Percentiles rank a stretch among this genome's conserved stretches.
phyloP scores from a whole-genome alignment of 306 rosid species.

The Malus sieversii region DNA sequence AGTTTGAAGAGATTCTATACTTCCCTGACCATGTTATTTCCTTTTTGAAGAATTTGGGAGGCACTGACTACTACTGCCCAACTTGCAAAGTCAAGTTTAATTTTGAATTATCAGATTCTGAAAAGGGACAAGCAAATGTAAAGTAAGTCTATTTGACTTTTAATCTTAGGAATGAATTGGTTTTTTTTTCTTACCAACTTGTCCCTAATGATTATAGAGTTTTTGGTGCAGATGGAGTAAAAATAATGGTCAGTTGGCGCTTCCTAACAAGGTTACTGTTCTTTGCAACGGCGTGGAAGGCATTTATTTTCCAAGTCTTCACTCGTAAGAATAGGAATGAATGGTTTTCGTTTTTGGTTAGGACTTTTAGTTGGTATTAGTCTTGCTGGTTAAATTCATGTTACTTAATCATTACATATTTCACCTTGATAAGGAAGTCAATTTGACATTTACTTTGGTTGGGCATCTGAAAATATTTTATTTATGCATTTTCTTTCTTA shows the following conservation, averaged over 20 bases:
- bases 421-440: background rate
- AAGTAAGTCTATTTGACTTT: conserved; percentile 46
- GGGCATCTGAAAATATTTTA: background rate
- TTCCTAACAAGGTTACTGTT: conserved; percentile 80
- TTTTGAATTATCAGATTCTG: conserved; percentile 93
- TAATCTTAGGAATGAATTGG: background rate
- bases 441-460: background rate
- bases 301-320: conserved; percentile 94
- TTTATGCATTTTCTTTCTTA: conserved; percentile 10
- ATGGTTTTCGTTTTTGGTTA: background rate
- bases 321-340: conserved; percentile 54
- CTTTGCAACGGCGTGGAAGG: conserved; percentile 94
- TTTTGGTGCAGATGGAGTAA: conserved; percentile 47
- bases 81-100: conserved; percentile 94
- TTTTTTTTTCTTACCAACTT: background rate
- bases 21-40: conserved; percentile 27
- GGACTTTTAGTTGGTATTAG: background rate
- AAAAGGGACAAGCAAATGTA: conserved; percentile 60
- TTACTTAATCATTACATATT: background rate
- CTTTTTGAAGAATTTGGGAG: conserved; percentile 65
- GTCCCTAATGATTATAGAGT: conserved; percentile 22
- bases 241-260: conserved; percentile 46
- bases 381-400: background rate
- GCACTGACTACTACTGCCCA: conserved; percentile 95
- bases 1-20: conserved; percentile 18